Conservation (phyloP, 345 rosid species). For the Lepidium africanum region DNA sequence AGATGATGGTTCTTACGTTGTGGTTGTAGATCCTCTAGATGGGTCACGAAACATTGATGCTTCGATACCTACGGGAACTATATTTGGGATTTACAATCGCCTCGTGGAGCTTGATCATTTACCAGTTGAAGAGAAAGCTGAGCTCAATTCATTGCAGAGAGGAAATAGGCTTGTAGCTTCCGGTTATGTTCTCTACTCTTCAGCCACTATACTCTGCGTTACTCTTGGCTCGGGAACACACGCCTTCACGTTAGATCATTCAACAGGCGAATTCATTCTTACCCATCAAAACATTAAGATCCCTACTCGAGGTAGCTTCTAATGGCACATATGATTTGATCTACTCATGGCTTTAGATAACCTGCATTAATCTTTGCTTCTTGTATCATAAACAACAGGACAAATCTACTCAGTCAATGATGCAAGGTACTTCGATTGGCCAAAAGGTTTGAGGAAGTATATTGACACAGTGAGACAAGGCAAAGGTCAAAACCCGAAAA, state of each 20-base stretch:
- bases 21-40: conserved; percentile 89
- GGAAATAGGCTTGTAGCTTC: conserved; percentile 76
- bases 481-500: conserved; percentile 80
- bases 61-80: conserved; percentile 85
- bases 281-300: conserved; percentile 70
- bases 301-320: conserved; percentile 64
- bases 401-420: conserved; percentile 93
- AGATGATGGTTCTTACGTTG: conserved; percentile 66
- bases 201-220: conserved; percentile 76
- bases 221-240: conserved; percentile 92
- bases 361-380: background rate
- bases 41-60: conserved; percentile 93
- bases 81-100: conserved; percentile 68
- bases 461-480: conserved; percentile 85
- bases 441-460: conserved; percentile 71
- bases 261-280: conserved; percentile 81
- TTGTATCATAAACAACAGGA: conserved; percentile 35
- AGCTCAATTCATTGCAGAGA: conserved; percentile 69
- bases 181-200: conserved; percentile 84
- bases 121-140: conserved; percentile 61
- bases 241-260: conserved; percentile 79
- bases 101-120: conserved; percentile 73
- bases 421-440: conserved; percentile 94
- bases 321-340: background rate
- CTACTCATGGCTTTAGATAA: background rate